These are phyloP conservation scores for Pyricularia sp. DNA, from an alignment of 2,329 filamentous ascomycete genomes.

Conservation along the genomic window DNA sequence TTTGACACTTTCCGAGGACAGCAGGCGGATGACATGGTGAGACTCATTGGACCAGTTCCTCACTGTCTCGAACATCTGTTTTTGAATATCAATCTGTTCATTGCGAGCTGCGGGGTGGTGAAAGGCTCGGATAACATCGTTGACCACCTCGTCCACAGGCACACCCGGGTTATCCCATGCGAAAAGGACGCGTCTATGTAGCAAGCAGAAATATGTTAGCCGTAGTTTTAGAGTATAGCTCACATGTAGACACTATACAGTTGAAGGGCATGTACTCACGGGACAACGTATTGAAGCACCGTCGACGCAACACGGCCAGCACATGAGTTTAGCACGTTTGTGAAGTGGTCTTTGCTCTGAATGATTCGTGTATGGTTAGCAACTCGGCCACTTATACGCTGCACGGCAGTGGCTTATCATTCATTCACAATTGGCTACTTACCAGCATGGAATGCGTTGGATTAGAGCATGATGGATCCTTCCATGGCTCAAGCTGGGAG, in stretches of 20 bases:
- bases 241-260: background rate
- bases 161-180: constrained; percentile 87
- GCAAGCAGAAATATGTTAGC: background rate
- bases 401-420: background rate
- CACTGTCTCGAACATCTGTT: constrained; percentile 82
- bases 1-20: constrained; percentile 76
- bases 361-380: background rate
- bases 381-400: background rate
- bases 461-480: constrained; percentile 62
- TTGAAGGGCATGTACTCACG: constrained; percentile 35
- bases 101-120: constrained; percentile 84
- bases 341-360: constrained; percentile 6
- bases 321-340: constrained; percentile 56
- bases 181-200: constrained; percentile 62
- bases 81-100: constrained; percentile 67
- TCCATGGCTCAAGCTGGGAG: constrained; percentile 74
- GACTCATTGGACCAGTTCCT: constrained; percentile 68
- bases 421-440: background rate
- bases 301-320: constrained; percentile 65
- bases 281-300: constrained; percentile 79
- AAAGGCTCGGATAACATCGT: constrained; percentile 75
- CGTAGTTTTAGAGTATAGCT: background rate
- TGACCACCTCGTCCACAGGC: constrained; percentile 70
- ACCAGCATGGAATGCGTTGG: constrained; percentile 38
- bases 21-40: constrained; percentile 62